Evolutionary conservation across 306 rosid genomes (phyloP), one percentile per base, ranked within the genome.

Genomic region (Vicia sativa): DNA sequence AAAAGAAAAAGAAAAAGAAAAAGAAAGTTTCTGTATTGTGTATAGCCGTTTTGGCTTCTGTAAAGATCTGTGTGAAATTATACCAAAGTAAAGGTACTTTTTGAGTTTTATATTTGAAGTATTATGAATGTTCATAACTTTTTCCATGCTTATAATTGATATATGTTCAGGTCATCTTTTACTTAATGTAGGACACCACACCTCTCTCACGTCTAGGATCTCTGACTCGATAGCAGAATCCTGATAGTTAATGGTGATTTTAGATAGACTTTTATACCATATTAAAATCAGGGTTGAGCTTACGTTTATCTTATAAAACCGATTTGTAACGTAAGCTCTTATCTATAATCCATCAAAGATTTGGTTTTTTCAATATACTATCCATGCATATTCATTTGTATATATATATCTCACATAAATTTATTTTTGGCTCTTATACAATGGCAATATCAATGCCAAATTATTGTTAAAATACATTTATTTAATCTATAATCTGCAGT

Each of bases 41-140:
- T 65, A 62, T 75, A 81, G 77, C 70, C 77, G 72, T 85, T 76
- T 45, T 45, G 37, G 71, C 70, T 75, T 67, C n/a, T 80, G 82
- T 81, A 76, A 41, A 73, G 62, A 60, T 71, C 12, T 57, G 28
- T 77, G 62, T 67, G 62, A 58, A 77, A 70, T 62, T 34, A 35
- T 18, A 59, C 43, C 28, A 4, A 35, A 35, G 35, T 14, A 60
- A 60, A 60, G 65, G 43, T 35, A 60, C 25, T 59, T 59, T 35
- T 58, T 31, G 45, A 59, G 45, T 35, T 59, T 59, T 45, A 61
- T 4, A 59, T 58, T 58, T 58, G 26, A 58, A 58, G 29, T 56
- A 2, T 57, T 31, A 57, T 57, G 42, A 29, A 29, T 57, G 23
- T 5, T 43, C 29, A 42, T 48, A 34, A 34, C 9, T 6, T 34